Conservation (phyloP, 2,329 filamentous ascomycete genomes). For the Fusarium tupiense region DNA sequence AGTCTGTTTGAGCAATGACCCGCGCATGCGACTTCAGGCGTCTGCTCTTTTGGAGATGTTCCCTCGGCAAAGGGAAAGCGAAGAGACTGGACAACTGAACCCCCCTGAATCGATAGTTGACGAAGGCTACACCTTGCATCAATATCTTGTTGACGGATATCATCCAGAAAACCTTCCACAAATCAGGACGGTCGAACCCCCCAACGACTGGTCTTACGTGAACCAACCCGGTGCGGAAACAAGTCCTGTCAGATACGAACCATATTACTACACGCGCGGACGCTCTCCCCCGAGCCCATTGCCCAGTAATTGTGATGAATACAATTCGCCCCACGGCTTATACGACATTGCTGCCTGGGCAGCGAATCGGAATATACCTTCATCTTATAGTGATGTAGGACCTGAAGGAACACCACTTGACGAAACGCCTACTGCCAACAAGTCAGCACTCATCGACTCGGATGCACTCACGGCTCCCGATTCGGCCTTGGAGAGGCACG, state of each 20-base stretch:
- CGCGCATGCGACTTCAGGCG: conserved; percentile 78
- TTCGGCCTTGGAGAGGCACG: conserved; percentile 20
- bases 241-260: conserved; percentile 51
- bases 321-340: conserved; percentile 43
- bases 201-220: conserved; percentile 56
- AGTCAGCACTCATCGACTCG: conserved; percentile 18
- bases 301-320: conserved; percentile 55
- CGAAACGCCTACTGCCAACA: conserved; percentile 37
- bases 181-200: conserved; percentile 54
- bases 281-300: conserved; percentile 64
- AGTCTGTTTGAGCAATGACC: conserved; percentile 79
- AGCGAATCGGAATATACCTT: conserved; percentile 51
- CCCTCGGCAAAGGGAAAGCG: conserved; percentile 52
- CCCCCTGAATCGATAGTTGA: conserved; percentile 53
- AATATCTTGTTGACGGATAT: conserved; percentile 52
- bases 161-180: conserved; percentile 48
- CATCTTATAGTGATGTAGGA: conserved; percentile 52
- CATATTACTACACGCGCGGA: conserved; percentile 60
- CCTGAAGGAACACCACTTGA: conserved; percentile 35
- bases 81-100: conserved; percentile 30
- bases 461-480: conserved; percentile 10
- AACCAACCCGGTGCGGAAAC: conserved; percentile 51
- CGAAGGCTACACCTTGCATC: conserved; percentile 51
- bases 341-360: conserved; percentile 51
- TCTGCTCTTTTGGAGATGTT: conserved; percentile 76